These are phyloP conservation scores for Lathyrus tuberosus DNA, from an alignment of 306 rosid genomes.

Conservation along the genomic window DNA sequence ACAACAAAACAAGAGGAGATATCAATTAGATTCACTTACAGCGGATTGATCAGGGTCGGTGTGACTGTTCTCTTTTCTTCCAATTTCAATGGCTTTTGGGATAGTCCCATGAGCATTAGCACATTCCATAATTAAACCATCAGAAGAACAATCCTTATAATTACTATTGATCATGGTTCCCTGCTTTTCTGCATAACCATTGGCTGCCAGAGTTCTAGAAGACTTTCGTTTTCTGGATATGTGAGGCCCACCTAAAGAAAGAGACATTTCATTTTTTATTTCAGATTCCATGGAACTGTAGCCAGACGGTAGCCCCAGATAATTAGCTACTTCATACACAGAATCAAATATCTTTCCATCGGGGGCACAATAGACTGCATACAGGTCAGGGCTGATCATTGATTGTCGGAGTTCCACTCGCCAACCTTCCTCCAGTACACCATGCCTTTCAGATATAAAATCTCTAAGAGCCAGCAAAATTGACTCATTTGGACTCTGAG, in stretches of 20 bases:
- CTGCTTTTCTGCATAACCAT: slow-evolving; percentile 72
- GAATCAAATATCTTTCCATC: slow-evolving; percentile 94
- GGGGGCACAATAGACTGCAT: slow-evolving; percentile 93
- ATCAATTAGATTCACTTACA: slow-evolving; percentile 54
- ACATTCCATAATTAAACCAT: slow-evolving; percentile 51
- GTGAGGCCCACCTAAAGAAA: slow-evolving; percentile 52
- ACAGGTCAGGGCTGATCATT: slow-evolving; percentile 61
- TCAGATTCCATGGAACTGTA: slow-evolving; percentile 61
- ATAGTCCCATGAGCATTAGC: slow-evolving; percentile 47
- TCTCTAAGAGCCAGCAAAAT: slow-evolving; percentile 92
- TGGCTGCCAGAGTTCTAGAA: slow-evolving; percentile 45
- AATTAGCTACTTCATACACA: slow-evolving; percentile 89
- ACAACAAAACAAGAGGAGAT: slow-evolving; percentile 36
- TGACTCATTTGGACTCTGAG: slow-evolving; percentile 61
- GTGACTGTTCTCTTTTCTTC: slow-evolving; percentile 47
- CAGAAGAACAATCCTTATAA: slow-evolving; percentile 54
- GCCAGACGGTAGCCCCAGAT: slow-evolving; percentile 78
- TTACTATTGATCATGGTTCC: slow-evolving; percentile 48
- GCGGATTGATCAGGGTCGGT: slow-evolving; percentile 44
- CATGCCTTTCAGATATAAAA: slow-evolving; percentile 79
- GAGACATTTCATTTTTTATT: slow-evolving; percentile 59
- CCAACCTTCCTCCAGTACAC: slow-evolving; percentile 96
- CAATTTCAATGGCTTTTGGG: slow-evolving; percentile 51
- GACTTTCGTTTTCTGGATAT: slow-evolving; percentile 73
- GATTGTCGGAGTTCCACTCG: slow-evolving; percentile 84